Base-by-base conservation (phyloP, 2,329 filamentous ascomycete species). In the Colletotrichum orchidophilum region DNA sequence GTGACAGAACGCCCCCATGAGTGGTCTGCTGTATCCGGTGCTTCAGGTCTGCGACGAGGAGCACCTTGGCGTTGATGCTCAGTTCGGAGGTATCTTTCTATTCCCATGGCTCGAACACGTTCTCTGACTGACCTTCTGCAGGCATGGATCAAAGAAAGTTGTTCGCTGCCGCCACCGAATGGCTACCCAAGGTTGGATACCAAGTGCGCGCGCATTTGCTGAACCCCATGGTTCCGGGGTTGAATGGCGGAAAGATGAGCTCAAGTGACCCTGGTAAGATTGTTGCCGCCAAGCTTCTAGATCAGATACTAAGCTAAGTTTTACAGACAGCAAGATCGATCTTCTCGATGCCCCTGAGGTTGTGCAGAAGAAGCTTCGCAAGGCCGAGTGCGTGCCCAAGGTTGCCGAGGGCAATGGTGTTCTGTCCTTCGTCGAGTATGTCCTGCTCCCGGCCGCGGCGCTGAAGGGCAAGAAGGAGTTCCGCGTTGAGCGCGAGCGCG, bases 31-130 rank as follows among this genome's bases (percentile, higher is more conserved):
- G 73, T 97, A 97, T 85, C 94, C 94, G 1, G 86, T 97, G 58
- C 91, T 99, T 83, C 96, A 98, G 83, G 93, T 93, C 1, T 85
- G 98, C 57, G 96, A 98, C 78, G 96, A 98, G 83, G 88, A 96
- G 84, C 91, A 98, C 85, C 86, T 99, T 3, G 91, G 91, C 68
- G 94, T 95, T 4, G 96, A 99, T 80, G 92, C 90, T 2, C 94
- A 99, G 78, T 95, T 98, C 73, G 95, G 95, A 66, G 94, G 92
- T 77, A 26, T n/a, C n/a, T 66, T 46, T 60, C 61, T 1, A 18
- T 2, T 1, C 24, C 8, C 18, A 9, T 1, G n/a, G 6, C n/a
- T 35, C 15, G 11, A 24, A 24, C 8, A 21, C 3, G 24, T 15
- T 5, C 15, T 21, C 33, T 24, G 18, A 11, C 58, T 71, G 46